phyloP scores from a whole-genome alignment of 2,329 filamentous ascomycete species.

The Calonectria honghensis region DNA sequence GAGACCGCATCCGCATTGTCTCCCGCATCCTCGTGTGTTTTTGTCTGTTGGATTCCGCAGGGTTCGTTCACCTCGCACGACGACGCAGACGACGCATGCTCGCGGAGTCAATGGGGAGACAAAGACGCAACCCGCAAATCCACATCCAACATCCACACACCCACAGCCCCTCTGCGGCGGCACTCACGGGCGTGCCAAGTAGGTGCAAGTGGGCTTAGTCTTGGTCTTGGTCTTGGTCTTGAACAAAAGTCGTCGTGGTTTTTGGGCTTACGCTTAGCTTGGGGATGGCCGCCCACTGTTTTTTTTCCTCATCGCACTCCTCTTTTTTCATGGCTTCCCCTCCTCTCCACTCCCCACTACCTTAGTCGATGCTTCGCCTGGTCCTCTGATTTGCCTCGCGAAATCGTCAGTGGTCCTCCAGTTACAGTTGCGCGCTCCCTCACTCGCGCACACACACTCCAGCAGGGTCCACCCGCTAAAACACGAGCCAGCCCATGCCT shows the following conservation, averaged over 20 bases:
- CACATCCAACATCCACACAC: conserved; percentile 32
- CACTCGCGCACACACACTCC: conserved; percentile 49
- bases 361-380: conserved; percentile 38
- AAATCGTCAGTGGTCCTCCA: conserved; percentile 36
- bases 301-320: conserved; percentile 34
- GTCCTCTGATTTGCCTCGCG: conserved; percentile 43
- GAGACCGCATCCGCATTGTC: conserved; percentile 43
- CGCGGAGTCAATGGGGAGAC: conserved; percentile 31
- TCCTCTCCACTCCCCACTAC: conserved; percentile 40
- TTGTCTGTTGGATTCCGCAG: conserved; percentile 48
- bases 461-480: conserved; percentile 52
- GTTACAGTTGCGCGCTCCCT: conserved; percentile 43
- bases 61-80: conserved; percentile 41
- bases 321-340: conserved; percentile 31
- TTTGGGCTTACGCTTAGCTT: conserved; percentile 33
- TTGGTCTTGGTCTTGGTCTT: conserved; percentile 31
- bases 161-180: conserved; percentile 28
- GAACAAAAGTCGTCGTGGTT: conserved; percentile 35
- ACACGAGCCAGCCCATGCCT: conserved; percentile 56
- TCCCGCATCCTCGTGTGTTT: conserved; percentile 46
- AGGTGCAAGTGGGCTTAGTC: conserved; percentile 32
- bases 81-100: conserved; percentile 26
- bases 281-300: conserved; percentile 37
- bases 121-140: conserved; percentile 27
- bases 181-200: conserved; percentile 34